phyloP scores from a whole-genome alignment of 345 rosid genomes.

The Gossypium anomalum region DNA sequence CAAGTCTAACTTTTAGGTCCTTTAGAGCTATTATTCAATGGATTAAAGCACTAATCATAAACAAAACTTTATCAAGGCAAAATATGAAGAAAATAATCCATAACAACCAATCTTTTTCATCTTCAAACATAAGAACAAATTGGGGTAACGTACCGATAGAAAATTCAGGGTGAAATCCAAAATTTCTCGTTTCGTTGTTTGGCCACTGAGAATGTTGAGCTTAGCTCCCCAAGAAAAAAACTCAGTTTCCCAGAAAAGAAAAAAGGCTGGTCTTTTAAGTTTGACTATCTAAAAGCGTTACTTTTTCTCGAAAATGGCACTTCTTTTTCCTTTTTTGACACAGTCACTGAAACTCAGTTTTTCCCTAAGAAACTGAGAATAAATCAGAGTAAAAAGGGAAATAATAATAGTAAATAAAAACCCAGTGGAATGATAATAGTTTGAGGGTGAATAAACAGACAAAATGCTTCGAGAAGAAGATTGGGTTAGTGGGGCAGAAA shows the following conservation, averaged over 20 bases:
- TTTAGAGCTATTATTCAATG: conserved; percentile 12
- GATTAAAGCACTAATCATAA: not conserved
- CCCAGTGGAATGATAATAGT: not conserved
- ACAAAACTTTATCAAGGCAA: not conserved
- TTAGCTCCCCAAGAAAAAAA: not conserved
- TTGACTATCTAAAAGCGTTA: not conserved
- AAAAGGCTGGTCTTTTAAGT: not conserved
- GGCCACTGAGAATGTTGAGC: not conserved
- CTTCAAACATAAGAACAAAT: no score
- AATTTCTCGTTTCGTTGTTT: not conserved
- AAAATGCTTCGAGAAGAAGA: not conserved
- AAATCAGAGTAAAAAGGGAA: not conserved
- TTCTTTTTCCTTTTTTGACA: not conserved
- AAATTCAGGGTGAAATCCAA: not conserved
- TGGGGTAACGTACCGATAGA: not conserved
- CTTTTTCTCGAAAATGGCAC: not conserved
- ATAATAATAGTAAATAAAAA: not conserved
- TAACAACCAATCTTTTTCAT: no score
- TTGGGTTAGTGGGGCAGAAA: not conserved
- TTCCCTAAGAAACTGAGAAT: not conserved
- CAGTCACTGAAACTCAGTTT: not conserved
- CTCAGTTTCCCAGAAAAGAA: not conserved
- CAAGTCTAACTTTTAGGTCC: conserved; percentile 11
- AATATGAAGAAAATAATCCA: no score
- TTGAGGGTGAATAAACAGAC: not conserved